A percentile compares a stretch with the other conserved stretches of the same genome.
phyloP scores from a whole-genome alignment of 768 basidiomycete genomes.

The Daedalea quercina region DNA sequence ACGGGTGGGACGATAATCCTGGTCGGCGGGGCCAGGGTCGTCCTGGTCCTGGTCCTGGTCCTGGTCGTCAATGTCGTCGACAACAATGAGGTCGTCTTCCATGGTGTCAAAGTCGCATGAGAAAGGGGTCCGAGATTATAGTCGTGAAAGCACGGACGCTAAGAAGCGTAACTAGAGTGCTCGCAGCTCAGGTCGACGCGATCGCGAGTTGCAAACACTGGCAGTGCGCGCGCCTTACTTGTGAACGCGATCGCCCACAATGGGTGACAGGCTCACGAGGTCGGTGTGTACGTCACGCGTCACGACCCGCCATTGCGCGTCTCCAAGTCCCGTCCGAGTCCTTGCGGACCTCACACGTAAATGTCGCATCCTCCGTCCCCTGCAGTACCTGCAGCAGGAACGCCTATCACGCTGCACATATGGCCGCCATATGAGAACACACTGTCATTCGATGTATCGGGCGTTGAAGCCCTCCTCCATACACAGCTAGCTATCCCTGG shows the following conservation, averaged over 20 bases:
- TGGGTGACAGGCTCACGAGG: too few relatives aligned
- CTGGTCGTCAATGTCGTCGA: slow-evolving; percentile 22
- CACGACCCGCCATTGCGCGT: too few relatives aligned
- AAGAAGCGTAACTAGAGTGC: too few relatives aligned
- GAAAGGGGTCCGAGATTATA: neutral
- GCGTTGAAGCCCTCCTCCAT: slow-evolving; percentile 58
- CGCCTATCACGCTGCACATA: slow-evolving; percentile 40
- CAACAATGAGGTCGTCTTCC: slow-evolving; percentile 22
- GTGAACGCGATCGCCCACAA: too few relatives aligned
- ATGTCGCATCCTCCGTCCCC: neutral
- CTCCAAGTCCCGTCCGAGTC: too few relatives aligned
- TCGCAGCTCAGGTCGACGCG: too few relatives aligned
- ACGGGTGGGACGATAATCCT: slow-evolving; percentile 9
- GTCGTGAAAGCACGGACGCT: neutral
- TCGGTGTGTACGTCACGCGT: too few relatives aligned
- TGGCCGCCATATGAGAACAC: slow-evolving; percentile 67
- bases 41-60: slow-evolving; percentile 13
- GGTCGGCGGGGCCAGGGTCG: slow-evolving; percentile 5
- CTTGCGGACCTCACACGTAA: too few relatives aligned
- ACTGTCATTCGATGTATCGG: slow-evolving; percentile 60
- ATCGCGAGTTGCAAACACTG: too few relatives aligned
- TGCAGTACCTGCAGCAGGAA: too few relatives aligned
- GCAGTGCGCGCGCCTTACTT: too few relatives aligned
- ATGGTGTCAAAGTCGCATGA: neutral
- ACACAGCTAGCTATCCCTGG: slow-evolving; percentile 66